Conservation (phyloP, 441 rosid genomes). For the Kokia cookei region DNA sequence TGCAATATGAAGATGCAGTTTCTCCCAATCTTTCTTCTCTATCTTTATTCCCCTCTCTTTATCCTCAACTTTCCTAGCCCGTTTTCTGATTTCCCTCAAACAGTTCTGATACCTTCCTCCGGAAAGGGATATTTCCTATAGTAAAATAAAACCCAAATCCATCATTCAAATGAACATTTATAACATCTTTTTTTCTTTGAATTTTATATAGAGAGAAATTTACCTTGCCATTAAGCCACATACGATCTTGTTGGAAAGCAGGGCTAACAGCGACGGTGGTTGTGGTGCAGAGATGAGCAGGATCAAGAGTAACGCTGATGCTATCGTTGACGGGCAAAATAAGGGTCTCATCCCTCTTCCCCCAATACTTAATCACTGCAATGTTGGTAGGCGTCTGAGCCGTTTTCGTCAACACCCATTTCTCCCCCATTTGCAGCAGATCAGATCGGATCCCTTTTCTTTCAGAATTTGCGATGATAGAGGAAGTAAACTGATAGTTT, state of each 20-base stretch:
- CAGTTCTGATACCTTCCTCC: constrained; percentile 87
- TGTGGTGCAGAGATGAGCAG: constrained; percentile 82
- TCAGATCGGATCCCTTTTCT: neutral
- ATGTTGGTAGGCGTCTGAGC: constrained; percentile 93
- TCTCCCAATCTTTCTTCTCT: constrained; percentile 81
- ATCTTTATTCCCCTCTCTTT: constrained; percentile 75
- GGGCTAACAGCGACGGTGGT: constrained; percentile 95
- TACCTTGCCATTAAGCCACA: constrained; percentile 99
- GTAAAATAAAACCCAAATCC: constrained; percentile 19
- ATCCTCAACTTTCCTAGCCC: constrained; percentile 75
- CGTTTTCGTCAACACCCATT: constrained; percentile 75
- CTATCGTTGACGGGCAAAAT: constrained; percentile 89
- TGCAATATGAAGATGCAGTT: constrained; percentile 76
- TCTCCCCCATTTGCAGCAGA: constrained; percentile 30
- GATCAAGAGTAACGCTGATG: constrained; percentile 93
- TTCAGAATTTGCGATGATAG: neutral
- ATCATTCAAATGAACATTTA: neutral
- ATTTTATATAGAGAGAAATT: neutral
- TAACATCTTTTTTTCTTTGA: neutral
- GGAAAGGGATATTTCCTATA: constrained; percentile 86
- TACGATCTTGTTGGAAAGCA: constrained; percentile 64
- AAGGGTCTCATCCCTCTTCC: constrained; percentile 78
- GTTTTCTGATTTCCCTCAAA: constrained; percentile 73
- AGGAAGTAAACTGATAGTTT: neutral
- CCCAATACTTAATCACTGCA: constrained; percentile 97